A percentile compares a stretch with the other conserved stretches of the same genome.
phyloP scores from a whole-genome alignment of 768 basidiomycete species.

The Lentinula aciculospora region DNA sequence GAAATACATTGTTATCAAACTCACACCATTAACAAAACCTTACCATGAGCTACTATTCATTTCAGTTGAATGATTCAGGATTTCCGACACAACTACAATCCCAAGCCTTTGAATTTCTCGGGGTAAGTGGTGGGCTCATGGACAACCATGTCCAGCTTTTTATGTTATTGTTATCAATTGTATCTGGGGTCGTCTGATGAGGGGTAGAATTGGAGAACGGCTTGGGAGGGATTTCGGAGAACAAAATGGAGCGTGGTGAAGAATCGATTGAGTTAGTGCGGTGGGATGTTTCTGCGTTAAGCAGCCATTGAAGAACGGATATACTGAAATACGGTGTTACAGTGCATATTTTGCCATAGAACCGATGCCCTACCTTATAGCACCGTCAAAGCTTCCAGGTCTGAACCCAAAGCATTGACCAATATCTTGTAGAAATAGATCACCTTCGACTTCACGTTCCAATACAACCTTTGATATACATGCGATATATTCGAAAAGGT shows the following conservation, averaged over 20 bases:
- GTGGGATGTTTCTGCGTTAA: slow-evolving; percentile 93
- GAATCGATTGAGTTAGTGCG: slow-evolving; percentile 78
- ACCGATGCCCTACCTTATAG: slow-evolving; percentile 75
- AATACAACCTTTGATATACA: slow-evolving; percentile 84
- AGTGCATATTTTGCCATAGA: background rate
- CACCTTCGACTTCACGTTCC: slow-evolving; percentile 92
- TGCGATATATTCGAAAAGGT: background rate
- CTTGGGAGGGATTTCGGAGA: slow-evolving; percentile 79
- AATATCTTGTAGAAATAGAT: slow-evolving; percentile 94
- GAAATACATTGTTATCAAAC: too few species aligned
- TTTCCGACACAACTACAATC: too few species aligned
- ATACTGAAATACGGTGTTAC: slow-evolving; percentile 50
- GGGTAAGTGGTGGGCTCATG: too few species aligned
- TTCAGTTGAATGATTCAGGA: too few species aligned
- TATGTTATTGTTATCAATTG: slow-evolving; percentile 93
- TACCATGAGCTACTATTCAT: too few species aligned
- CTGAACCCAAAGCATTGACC: slow-evolving; percentile 98
- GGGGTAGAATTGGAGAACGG: slow-evolving; percentile 93
- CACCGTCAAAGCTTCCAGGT: slow-evolving; percentile 95
- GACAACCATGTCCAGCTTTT: too few species aligned
- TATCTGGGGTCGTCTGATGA: slow-evolving; percentile 95
- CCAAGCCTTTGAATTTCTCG: too few species aligned
- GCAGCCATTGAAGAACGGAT: slow-evolving; percentile 97
- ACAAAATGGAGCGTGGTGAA: slow-evolving; percentile 90
- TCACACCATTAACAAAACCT: too few species aligned